These are phyloP conservation scores for Rhodotorula sp. DNA, from an alignment of 1,284 basidiomycete species.

Conservation along the genomic window DNA sequence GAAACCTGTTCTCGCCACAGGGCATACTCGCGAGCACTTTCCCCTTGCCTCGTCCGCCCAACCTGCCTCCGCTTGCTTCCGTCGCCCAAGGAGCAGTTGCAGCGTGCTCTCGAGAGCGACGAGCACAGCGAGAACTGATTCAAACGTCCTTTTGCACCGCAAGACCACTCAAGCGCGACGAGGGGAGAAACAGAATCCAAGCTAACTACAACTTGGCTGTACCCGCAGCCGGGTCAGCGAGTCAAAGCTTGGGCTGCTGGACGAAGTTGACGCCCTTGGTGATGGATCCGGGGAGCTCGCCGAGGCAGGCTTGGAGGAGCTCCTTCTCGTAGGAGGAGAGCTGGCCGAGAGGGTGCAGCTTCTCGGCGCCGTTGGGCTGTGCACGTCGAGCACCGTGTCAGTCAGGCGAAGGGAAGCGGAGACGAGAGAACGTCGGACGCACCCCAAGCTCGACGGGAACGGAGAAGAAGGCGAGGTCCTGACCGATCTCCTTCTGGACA, in stretches of 20 bases:
- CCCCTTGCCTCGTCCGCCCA: neutral
- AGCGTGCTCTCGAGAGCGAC: neutral
- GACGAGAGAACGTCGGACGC: conserved; percentile 44
- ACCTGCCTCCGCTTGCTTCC: neutral
- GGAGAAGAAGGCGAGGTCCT: conserved; percentile 77
- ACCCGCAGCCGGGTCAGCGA: neutral
- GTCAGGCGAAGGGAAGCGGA: neutral
- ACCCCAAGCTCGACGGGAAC: conserved; percentile 87
- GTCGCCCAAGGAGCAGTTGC: too few species aligned
- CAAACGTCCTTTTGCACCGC: too few species aligned
- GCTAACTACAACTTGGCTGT: too few species aligned
- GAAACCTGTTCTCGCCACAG: too few species aligned
- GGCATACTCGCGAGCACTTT: too few species aligned
- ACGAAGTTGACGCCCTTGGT: conserved; percentile 44
- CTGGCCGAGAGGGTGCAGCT: conserved; percentile 56
- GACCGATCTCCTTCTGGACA: conserved; percentile 52
- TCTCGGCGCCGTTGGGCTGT: conserved; percentile 54
- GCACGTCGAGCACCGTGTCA: neutral
- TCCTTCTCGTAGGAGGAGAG: conserved; percentile 54
- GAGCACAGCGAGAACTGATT: neutral
- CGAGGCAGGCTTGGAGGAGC: conserved; percentile 54
- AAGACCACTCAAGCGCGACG: too few species aligned
- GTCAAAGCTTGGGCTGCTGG: conserved; percentile 30
- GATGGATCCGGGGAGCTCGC: conserved; percentile 57
- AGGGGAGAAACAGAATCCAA: too few species aligned